phyloP scores from a whole-genome alignment of 441 rosid species.

The Euphorbia celastroides region DNA sequence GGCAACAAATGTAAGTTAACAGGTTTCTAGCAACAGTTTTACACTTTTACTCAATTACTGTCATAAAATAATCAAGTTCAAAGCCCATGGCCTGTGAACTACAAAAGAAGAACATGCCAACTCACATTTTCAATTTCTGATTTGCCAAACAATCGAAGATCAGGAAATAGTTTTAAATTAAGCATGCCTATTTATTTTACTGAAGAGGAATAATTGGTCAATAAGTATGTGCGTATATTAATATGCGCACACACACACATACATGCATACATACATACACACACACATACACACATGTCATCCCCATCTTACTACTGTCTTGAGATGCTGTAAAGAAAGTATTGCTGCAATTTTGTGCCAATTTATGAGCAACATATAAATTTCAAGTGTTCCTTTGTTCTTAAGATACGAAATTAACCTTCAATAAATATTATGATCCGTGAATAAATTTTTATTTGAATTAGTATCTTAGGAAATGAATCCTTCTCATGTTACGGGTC shows the following conservation, averaged over 20 bases:
- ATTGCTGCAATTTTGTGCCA: neutral
- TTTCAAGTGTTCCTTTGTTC: neutral
- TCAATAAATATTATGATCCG: neutral
- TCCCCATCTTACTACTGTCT: neutral
- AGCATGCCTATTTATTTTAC: neutral
- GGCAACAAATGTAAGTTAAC: conserved; percentile 65
- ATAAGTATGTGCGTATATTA: too few relatives aligned
- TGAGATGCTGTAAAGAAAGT: neutral
- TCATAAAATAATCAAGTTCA: neutral
- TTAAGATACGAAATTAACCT: neutral
- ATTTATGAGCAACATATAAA: neutral
- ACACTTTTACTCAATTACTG: neutral
- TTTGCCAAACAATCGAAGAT: neutral
- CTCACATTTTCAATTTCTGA: neutral
- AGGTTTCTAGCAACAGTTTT: neutral
- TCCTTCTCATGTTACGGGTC: conserved; percentile 8
- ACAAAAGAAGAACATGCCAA: neutral
- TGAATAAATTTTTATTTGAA: neutral
- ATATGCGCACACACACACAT: too few relatives aligned
- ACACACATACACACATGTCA: too few relatives aligned
- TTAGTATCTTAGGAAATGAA: neutral
- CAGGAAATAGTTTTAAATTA: neutral
- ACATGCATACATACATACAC: too few relatives aligned
- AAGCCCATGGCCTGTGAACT: neutral
- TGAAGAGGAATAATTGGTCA: neutral